phyloP scores from a whole-genome alignment of 202 grass and related monocot species.

The Musa balbisiana region DNA sequence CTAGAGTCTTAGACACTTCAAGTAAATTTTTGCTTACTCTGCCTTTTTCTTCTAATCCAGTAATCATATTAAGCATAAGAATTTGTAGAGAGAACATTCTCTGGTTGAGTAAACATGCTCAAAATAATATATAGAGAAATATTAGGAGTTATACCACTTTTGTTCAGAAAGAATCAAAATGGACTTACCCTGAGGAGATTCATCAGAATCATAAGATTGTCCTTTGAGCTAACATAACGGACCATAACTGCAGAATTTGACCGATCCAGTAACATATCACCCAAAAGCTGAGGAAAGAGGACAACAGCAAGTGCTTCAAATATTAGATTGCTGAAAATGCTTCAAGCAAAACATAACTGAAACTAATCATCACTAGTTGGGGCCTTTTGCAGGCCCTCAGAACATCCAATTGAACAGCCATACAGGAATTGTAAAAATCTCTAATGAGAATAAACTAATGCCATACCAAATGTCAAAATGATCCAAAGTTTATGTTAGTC shows the following conservation, averaged over 20 bases:
- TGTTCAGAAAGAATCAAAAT: constrained; percentile 4
- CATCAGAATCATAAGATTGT: constrained; percentile 97
- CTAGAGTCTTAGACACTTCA: no score
- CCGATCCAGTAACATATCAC: constrained; percentile 90
- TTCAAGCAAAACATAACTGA: background rate
- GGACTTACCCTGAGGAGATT: constrained; percentile 79
- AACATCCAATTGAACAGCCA: background rate
- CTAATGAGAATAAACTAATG: background rate
- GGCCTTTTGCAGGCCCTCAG: background rate
- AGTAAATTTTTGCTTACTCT: no score
- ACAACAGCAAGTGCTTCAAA: background rate
- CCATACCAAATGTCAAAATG: background rate
- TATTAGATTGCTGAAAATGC: background rate
- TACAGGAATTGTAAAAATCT: background rate
- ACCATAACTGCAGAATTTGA: constrained; percentile 97
- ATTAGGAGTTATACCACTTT: background rate
- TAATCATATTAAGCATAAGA: no score
- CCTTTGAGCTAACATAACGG: constrained; percentile 89
- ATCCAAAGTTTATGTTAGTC: background rate
- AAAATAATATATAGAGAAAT: no score
- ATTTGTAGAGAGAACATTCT: no score
- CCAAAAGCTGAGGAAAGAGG: constrained; percentile 55
- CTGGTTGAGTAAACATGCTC: no score
- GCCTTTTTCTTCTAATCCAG: no score
- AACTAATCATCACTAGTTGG: background rate